phyloP scores from a whole-genome alignment of 106 monocot species.

The Hemerocallis citrina region DNA sequence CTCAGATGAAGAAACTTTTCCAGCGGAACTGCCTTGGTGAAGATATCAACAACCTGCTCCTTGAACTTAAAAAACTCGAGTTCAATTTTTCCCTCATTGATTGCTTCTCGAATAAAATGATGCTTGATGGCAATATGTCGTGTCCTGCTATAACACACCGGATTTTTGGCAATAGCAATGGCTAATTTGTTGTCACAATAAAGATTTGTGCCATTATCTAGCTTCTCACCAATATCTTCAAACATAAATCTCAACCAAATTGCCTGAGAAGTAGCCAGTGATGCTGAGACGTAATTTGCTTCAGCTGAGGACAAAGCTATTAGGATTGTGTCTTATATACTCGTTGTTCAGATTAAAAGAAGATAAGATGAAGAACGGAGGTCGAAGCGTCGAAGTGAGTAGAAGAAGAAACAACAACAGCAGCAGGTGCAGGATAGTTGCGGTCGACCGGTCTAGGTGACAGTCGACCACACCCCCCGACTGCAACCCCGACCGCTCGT shows the following conservation, averaged over 20 bases:
- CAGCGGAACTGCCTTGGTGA: not conserved
- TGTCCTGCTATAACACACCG: not conserved
- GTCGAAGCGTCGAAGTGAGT: too few species aligned
- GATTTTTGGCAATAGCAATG: not conserved
- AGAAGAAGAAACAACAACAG: too few species aligned
- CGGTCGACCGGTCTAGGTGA: too few species aligned
- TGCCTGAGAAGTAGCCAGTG: not conserved
- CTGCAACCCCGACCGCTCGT: too few species aligned
- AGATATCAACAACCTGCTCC: constrained; percentile 1
- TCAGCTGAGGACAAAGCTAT: not conserved
- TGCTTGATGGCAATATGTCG: constrained; percentile 4
- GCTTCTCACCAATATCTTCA: not conserved
- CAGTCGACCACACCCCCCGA: too few species aligned
- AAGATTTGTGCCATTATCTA: not conserved
- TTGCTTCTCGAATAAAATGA: not conserved
- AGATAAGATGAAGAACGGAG: too few species aligned
- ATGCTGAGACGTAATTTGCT: not conserved
- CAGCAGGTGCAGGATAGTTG: too few species aligned
- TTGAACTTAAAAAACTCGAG: not conserved
- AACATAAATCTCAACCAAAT: not conserved
- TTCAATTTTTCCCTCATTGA: not conserved
- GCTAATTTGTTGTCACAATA: constrained; percentile 7
- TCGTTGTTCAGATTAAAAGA: too few species aligned
- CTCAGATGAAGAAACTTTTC: not conserved
- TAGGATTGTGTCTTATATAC: too few species aligned